Conservation (phyloP, 441 rosid species). For the Populus trichocarpa region DNA sequence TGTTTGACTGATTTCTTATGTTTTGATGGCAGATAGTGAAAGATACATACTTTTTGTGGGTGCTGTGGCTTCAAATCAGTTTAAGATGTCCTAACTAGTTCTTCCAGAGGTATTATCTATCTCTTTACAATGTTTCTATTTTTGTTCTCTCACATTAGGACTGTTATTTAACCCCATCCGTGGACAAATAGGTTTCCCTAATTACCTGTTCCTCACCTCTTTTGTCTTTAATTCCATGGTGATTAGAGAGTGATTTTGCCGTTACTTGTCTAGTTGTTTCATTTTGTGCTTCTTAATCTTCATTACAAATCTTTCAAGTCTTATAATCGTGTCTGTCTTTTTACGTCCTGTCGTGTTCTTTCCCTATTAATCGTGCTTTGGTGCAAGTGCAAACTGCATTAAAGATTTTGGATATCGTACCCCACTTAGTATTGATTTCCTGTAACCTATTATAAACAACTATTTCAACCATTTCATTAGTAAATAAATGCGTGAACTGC, state of each 20-base stretch:
- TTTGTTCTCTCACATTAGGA: neutral
- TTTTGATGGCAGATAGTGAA: neutral
- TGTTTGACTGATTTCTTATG: neutral
- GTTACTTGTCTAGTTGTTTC: neutral
- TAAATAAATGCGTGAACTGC: neutral
- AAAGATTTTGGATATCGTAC: neutral
- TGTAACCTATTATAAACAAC: neutral
- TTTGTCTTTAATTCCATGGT: neutral
- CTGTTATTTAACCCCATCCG: neutral
- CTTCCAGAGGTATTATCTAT: neutral
- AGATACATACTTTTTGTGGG: neutral
- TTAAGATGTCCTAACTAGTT: neutral
- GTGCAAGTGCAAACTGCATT: neutral
- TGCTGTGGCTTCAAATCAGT: neutral
- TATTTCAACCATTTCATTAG: neutral
- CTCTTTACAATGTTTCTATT: neutral
- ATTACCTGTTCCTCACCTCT: neutral
- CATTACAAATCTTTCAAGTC: neutral
- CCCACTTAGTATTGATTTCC: neutral
- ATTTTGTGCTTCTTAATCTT: neutral
- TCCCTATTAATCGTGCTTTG: neutral
- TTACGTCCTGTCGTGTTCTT: neutral
- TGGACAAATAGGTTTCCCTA: neutral
- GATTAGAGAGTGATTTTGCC: neutral
- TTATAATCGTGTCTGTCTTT: neutral